These are phyloP conservation scores for Acmispon strigosus DNA, from an alignment of 306 rosid genomes.

Conservation along the genomic window DNA sequence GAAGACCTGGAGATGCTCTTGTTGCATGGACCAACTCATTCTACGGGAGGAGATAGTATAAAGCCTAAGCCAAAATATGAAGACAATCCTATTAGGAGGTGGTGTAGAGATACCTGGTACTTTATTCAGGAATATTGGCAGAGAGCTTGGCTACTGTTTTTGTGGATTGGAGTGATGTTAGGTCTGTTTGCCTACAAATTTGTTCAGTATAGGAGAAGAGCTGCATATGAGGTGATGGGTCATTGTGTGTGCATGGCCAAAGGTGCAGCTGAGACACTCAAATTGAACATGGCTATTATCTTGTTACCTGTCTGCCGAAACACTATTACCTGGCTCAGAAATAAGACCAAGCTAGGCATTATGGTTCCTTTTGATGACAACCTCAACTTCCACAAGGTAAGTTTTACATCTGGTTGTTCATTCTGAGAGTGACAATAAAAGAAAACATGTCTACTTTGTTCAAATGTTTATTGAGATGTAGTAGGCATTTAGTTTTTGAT, in stretches of 20 bases:
- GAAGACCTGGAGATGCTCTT: slow-evolving; percentile 45
- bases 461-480: neutral
- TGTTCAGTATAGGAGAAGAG: slow-evolving; percentile 34
- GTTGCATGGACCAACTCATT: slow-evolving; percentile 41
- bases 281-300: slow-evolving; percentile 59
- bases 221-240: slow-evolving; percentile 43
- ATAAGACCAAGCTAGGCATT: slow-evolving; percentile 40
- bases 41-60: slow-evolving; percentile 41
- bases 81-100: slow-evolving; percentile 26
- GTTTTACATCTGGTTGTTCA: neutral
- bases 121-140: slow-evolving; percentile 60
- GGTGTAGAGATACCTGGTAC: slow-evolving; percentile 28
- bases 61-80: slow-evolving; percentile 38
- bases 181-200: slow-evolving; percentile 46
- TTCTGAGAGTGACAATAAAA: no score
- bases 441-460: neutral
- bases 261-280: slow-evolving; percentile 70
- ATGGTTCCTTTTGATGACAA: slow-evolving; percentile 55
- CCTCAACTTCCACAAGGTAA: slow-evolving; percentile 59
- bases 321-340: slow-evolving; percentile 53
- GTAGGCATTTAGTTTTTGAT: no score
- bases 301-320: slow-evolving; percentile 53
- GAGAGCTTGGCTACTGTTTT: slow-evolving; percentile 45
- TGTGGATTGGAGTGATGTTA: slow-evolving; percentile 43
- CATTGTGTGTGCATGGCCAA: slow-evolving; percentile 70